phyloP scores from a whole-genome alignment of 2,329 filamentous ascomycete genomes.

The Paecilomyces formosus region DNA sequence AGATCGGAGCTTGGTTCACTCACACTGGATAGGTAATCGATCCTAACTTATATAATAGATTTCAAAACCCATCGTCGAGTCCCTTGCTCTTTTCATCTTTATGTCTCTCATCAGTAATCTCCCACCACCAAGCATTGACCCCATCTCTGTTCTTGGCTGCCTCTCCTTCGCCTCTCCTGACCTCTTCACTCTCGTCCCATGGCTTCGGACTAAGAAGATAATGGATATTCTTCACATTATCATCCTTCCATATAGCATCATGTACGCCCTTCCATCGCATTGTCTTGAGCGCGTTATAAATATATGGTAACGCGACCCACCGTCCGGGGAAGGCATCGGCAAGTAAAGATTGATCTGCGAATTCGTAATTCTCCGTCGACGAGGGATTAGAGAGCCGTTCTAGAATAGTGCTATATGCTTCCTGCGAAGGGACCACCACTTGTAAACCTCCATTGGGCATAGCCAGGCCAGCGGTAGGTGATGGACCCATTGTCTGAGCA shows the following conservation, averaged over 20 bases:
- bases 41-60: neutral
- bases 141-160: constrained; percentile 33
- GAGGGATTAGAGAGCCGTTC: constrained; percentile 38
- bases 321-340: constrained; percentile 50
- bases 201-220: constrained; percentile 57
- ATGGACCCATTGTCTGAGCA: constrained; percentile 47
- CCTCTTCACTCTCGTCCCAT: constrained; percentile 45
- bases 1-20: neutral
- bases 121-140: constrained; percentile 53
- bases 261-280: constrained; percentile 50
- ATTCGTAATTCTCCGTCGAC: constrained; percentile 46
- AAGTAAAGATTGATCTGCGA: constrained; percentile 53
- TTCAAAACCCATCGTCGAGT: constrained; percentile 47
- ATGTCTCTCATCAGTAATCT: constrained; percentile 42
- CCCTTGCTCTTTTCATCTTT: constrained; percentile 40
- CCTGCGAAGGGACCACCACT: constrained; percentile 52
- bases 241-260: constrained; percentile 53
- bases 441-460: constrained; percentile 56
- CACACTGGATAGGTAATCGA: neutral
- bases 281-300: constrained; percentile 57
- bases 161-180: constrained; percentile 2
- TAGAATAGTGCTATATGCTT: constrained; percentile 46
- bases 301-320: constrained; percentile 54
- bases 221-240: constrained; percentile 55
- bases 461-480: constrained; percentile 43